These are phyloP conservation scores for Fusarium multiceps DNA, from an alignment of 2,329 filamentous ascomycete species.

Conservation along the genomic window DNA sequence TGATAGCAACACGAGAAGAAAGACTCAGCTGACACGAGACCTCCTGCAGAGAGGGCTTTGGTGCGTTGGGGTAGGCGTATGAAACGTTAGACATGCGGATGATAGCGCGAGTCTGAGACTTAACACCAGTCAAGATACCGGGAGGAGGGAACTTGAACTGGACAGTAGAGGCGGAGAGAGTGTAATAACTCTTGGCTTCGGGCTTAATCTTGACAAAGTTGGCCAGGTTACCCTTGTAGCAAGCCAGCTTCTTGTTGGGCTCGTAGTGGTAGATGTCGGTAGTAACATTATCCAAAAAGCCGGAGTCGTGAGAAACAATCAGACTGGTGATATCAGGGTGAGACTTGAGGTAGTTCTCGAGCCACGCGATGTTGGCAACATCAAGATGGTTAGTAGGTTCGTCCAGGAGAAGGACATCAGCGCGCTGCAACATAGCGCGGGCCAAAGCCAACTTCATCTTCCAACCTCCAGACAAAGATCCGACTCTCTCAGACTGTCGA, in stretches of 20 bases:
- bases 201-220: slow-evolving; percentile 90
- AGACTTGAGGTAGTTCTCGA: slow-evolving; percentile 94
- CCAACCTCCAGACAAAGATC: slow-evolving; percentile 96
- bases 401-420: slow-evolving; percentile 96
- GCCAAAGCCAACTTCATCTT: slow-evolving; percentile 99
- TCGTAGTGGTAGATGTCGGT: slow-evolving; percentile 99
- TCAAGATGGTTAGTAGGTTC: slow-evolving; percentile 99
- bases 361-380: slow-evolving; percentile 94
- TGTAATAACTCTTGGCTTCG: slow-evolving; percentile 98
- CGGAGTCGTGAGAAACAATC: slow-evolving; percentile 98
- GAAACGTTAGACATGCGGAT: slow-evolving; percentile 93
- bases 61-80: slow-evolving; percentile 90
- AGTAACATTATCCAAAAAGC: slow-evolving; percentile 95
- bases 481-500: slow-evolving; percentile 88
- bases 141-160: slow-evolving; percentile 99
- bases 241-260: slow-evolving; percentile 89
- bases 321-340: slow-evolving; percentile 96
- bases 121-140: slow-evolving; percentile 93
- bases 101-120: slow-evolving; percentile 92
- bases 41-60: slow-evolving; percentile 87
- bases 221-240: slow-evolving; percentile 84
- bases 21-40: slow-evolving; percentile 89
- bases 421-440: slow-evolving; percentile 94
- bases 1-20: slow-evolving; percentile 94
- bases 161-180: slow-evolving; percentile 84